Percentiles rank a stretch among this genome's conserved stretches.
phyloP scores from a whole-genome alignment of 1,139 yeast genomes.

The Pichia sp. region DNA sequence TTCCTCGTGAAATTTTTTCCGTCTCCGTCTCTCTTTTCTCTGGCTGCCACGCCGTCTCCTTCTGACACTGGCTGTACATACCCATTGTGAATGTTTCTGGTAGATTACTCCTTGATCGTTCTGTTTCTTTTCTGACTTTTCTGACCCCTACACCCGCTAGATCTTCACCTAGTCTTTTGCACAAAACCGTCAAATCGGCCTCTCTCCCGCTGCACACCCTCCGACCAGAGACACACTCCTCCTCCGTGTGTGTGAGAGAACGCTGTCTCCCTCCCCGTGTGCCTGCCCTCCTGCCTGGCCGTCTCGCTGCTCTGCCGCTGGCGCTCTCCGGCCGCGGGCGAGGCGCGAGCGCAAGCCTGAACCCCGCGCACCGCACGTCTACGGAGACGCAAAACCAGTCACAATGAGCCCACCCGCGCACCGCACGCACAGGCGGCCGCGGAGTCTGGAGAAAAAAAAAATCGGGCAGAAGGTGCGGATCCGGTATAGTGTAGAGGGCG shows the following conservation, averaged over 20 bases:
- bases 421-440: neutral
- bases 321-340: neutral
- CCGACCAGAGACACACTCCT: neutral
- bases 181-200: neutral
- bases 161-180: no score
- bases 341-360: no score
- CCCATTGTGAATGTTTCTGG: conserved; percentile 18
- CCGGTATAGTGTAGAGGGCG: no score
- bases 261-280: neutral
- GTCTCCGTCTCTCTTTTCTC: neutral
- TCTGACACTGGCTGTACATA: conserved; percentile 14
- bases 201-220: neutral
- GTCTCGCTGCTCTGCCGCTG: neutral
- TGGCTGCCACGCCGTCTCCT: no score
- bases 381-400: neutral
- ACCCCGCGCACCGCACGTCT: conserved; percentile 5
- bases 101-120: conserved; percentile 2
- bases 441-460: neutral
- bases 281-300: neutral
- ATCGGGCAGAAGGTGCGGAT: neutral
- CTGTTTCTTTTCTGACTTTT: neutral
- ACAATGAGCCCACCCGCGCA: conserved; percentile 6
- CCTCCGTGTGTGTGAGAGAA: no score
- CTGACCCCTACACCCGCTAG: no score
- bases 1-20: neutral